phyloP scores from a whole-genome alignment of 352 stramenopile species.

The Globisporangium radiosum region DNA sequence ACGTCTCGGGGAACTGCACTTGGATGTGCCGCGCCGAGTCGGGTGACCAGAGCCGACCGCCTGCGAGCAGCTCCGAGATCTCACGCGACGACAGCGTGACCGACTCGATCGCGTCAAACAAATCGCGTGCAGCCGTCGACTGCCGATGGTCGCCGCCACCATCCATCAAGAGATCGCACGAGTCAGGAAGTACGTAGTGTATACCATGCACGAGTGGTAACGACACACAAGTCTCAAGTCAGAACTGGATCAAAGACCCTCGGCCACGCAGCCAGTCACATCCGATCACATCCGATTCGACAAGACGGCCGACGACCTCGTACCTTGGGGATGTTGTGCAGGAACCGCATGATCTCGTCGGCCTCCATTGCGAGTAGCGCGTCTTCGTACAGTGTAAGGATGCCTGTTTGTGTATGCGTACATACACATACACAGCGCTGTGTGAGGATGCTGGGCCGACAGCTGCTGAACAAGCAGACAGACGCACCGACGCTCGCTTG shows the following conservation, averaged over 20 bases:
- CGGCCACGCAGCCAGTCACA: too few relatives aligned
- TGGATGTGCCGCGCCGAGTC: slow-evolving; percentile 49
- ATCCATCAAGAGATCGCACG: neutral
- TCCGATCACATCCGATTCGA: too few relatives aligned
- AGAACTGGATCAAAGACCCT: too few relatives aligned
- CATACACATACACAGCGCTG: too few relatives aligned
- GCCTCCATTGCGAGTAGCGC: slow-evolving; percentile 63
- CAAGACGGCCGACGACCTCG: too few relatives aligned
- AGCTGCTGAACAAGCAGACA: neutral
- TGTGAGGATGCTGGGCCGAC: neutral
- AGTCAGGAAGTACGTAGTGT: neutral
- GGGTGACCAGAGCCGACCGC: slow-evolving; percentile 70
- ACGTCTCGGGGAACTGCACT: slow-evolving; percentile 73
- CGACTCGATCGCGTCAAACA: slow-evolving; percentile 60
- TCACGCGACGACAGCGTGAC: slow-evolving; percentile 65
- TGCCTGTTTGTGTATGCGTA: slow-evolving; percentile 22
- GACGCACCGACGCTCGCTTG: slow-evolving; percentile 74
- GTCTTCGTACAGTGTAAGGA: slow-evolving; percentile 67
- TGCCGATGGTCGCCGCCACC: slow-evolving; percentile 8
- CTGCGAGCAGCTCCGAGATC: slow-evolving; percentile 59
- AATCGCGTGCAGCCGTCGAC: slow-evolving; percentile 43
- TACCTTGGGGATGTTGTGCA: slow-evolving; percentile 74
- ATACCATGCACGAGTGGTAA: neutral
- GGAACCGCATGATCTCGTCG: slow-evolving; percentile 69
- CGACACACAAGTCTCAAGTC: neutral